These are phyloP conservation scores for Nigrospora oryzae DNA, from an alignment of 2,329 filamentous ascomycete species.

Conservation along the genomic window DNA sequence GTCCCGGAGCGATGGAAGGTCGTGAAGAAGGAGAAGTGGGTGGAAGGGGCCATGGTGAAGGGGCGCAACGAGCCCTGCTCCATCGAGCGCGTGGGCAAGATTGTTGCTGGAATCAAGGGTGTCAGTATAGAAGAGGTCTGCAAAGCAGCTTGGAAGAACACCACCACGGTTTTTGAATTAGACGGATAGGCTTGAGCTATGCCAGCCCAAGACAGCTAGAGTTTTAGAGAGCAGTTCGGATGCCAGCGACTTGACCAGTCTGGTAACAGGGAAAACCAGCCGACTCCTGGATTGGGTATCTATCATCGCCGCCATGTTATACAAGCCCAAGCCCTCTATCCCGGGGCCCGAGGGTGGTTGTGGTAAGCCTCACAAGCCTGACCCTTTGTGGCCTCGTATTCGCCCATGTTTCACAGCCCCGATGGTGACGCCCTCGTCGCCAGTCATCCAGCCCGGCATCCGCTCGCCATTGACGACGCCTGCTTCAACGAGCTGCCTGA, in stretches of 20 bases:
- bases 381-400: constrained; percentile 50
- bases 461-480: constrained; percentile 66
- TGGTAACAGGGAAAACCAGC: no score
- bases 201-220: no score
- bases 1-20: constrained; percentile 67
- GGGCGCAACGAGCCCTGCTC: constrained; percentile 87
- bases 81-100: constrained; percentile 80
- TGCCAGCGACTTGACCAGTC: no score
- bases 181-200: constrained; percentile 31
- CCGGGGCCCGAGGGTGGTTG: background rate
- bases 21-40: constrained; percentile 96
- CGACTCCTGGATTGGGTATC: background rate
- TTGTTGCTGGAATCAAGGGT: constrained; percentile 79
- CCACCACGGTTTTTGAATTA: constrained; percentile 68
- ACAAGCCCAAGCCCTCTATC: background rate
- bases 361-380: constrained; percentile 31
- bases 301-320: background rate
- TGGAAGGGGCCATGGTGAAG: constrained; percentile 81
- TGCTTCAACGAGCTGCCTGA: constrained; percentile 68
- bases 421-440: constrained; percentile 71
- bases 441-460: constrained; percentile 89
- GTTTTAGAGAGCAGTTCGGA: no score
- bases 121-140: constrained; percentile 73
- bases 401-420: constrained; percentile 61
- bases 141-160: constrained; percentile 81